Evolutionary conservation across 768 basidiomycete genomes (phyloP).

Genomic region (Trametes gibbosa): DNA sequence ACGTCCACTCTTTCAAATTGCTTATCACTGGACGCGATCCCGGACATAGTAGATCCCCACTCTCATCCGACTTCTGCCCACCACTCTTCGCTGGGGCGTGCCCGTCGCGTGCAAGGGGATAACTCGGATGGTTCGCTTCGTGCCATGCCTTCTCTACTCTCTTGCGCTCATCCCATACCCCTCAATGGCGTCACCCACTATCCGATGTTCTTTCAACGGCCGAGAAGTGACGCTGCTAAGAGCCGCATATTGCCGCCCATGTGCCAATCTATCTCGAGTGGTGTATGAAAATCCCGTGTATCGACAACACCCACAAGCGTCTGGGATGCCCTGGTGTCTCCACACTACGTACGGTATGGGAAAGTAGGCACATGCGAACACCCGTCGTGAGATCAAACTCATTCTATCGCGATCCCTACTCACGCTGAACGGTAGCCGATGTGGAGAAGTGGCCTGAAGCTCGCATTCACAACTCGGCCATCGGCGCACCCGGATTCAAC

Average conservation of each 20-base stretch:
- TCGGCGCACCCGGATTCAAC: background rate
- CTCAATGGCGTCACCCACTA: background rate
- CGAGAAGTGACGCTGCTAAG: background rate
- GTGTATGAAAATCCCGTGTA: no score
- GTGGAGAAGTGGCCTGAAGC: background rate
- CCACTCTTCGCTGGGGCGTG: background rate
- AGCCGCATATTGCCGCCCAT: background rate
- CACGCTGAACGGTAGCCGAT: background rate
- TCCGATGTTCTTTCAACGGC: background rate
- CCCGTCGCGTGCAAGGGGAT: background rate
- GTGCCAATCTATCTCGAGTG: background rate
- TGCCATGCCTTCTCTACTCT: background rate
- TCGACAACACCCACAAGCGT: no score
- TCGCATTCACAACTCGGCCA: background rate
- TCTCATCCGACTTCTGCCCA: background rate
- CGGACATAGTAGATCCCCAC: background rate
- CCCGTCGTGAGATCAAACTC: constrained; percentile 1
- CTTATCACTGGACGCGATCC: background rate
- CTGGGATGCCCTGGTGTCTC: background rate
- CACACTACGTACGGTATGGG: background rate
- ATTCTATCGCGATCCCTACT: background rate
- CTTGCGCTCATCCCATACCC: background rate
- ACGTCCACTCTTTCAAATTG: background rate
- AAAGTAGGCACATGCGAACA: background rate
- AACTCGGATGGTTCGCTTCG: background rate